These are phyloP conservation scores for Meripilus lineatus DNA, from an alignment of 1,284 basidiomycete genomes.

Conservation along the genomic window DNA sequence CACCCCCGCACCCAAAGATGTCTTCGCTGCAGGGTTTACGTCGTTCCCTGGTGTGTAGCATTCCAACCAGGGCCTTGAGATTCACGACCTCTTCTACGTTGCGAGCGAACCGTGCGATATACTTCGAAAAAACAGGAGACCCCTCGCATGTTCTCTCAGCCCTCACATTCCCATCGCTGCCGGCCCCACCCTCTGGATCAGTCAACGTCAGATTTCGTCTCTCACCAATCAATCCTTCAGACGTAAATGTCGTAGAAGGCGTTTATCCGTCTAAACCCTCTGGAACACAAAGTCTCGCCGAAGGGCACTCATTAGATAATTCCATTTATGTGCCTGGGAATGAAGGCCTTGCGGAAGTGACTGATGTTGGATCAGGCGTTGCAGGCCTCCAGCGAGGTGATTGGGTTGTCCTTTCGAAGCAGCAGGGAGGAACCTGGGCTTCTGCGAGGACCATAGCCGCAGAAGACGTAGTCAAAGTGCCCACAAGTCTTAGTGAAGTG, in stretches of 20 bases:
- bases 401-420: conserved; percentile 68
- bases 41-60: no score
- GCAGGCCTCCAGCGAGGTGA: conserved; percentile 51
- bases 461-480: conserved; percentile 59
- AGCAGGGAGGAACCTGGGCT: conserved; percentile 78
- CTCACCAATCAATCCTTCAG: conserved; percentile 79
- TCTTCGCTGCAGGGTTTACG: no score
- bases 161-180: conserved; percentile 47
- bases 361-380: conserved; percentile 52
- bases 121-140: conserved; percentile 57
- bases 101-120: conserved; percentile 51
- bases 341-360: conserved; percentile 72
- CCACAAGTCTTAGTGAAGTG: conserved; percentile 48
- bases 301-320: conserved; percentile 23
- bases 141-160: conserved; percentile 54
- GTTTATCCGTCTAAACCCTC: conserved; percentile 69
- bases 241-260: conserved; percentile 79
- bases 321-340: conserved; percentile 69
- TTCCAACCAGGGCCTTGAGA: no score
- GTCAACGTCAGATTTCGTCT: conserved; percentile 68
- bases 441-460: conserved; percentile 50
- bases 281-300: conserved; percentile 29
- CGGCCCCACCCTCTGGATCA: conserved; percentile 47
- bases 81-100: conserved; percentile 14
- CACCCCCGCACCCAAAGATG: no score